Conservation (phyloP, 1,139 yeast genomes). For the Yamadazyma buinensis region DNA sequence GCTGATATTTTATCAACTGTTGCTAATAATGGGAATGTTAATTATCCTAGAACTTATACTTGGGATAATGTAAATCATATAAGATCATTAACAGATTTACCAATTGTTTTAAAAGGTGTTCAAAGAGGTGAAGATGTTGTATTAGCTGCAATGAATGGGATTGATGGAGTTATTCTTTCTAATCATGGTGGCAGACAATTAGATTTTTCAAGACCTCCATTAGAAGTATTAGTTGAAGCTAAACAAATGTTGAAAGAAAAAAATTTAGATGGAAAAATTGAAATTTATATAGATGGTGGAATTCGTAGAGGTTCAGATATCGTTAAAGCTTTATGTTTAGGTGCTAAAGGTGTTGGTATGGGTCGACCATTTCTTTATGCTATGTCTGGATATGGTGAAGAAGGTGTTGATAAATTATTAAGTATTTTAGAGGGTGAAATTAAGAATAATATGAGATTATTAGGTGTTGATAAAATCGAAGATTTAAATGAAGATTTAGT, state of each 20-base stretch:
- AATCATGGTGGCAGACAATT: constrained; percentile 56
- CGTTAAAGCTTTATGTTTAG: constrained; percentile 45
- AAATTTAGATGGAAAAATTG: constrained; percentile 25
- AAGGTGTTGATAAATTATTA: constrained; percentile 13
- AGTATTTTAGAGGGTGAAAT: constrained; percentile 5
- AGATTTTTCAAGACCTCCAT: constrained; percentile 45
- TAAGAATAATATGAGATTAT: constrained; percentile 7
- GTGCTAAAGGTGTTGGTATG: constrained; percentile 49
- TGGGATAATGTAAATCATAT: constrained; percentile 18
- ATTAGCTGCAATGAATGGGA: constrained; percentile 39
- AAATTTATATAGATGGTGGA: constrained; percentile 48
- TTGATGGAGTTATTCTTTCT: constrained; percentile 46
- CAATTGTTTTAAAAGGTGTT: constrained; percentile 46
- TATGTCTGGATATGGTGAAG: constrained; percentile 20
- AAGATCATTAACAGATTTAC: constrained; percentile 18
- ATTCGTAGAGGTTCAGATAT: constrained; percentile 46
- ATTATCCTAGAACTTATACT: constrained; percentile 9
- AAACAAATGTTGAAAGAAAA: constrained; percentile 31
- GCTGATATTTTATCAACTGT: constrained; percentile 7
- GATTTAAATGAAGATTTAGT: constrained; percentile 7
- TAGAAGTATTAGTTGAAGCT: constrained; percentile 45
- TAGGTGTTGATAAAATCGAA: constrained; percentile 9
- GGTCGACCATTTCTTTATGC: constrained; percentile 22
- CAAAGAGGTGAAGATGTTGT: constrained; percentile 49
- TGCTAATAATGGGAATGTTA: constrained; percentile 7